A percentile compares a stretch with the other conserved stretches of the same genome.
Evolutionary conservation across 345 rosid genomes (phyloP).

Genomic region (Hevea brasiliensis): DNA sequence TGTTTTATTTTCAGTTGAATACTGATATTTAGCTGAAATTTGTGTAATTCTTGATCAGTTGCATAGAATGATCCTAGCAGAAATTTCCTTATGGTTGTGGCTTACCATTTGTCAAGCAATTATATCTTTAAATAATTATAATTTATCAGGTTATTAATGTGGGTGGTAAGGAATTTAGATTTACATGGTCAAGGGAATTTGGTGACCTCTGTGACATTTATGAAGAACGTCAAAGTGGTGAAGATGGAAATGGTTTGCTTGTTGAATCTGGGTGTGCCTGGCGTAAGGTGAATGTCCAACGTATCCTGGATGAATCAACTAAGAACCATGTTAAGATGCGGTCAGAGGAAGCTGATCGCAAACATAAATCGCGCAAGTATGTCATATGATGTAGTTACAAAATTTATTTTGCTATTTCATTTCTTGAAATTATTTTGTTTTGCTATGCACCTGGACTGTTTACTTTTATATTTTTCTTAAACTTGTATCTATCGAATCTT

Average conservation of each 20-base stretch:
- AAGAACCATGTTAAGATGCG: slow-evolving; percentile 88
- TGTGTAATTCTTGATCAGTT: slow-evolving; percentile 6
- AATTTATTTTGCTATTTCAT: not conserved
- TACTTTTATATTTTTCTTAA: not conserved
- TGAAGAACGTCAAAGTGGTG: slow-evolving; percentile 74
- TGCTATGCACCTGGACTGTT: not conserved
- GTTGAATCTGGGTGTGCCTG: slow-evolving; percentile 95
- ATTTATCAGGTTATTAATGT: slow-evolving; percentile 73
- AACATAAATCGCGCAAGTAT: slow-evolving; percentile 79
- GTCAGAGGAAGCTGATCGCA: slow-evolving; percentile 93
- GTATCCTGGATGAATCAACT: slow-evolving; percentile 85
- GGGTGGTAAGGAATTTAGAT: slow-evolving; percentile 90
- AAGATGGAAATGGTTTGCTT: slow-evolving; percentile 79
- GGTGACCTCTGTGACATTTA: slow-evolving; percentile 90
- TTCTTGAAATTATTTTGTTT: not conserved
- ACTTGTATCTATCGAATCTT: not conserved
- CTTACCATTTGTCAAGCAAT: slow-evolving; percentile 9
- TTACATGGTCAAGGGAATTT: slow-evolving; percentile 84
- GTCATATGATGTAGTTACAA: slow-evolving; percentile 15
- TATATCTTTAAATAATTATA: not conserved
- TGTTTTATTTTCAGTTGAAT: not conserved
- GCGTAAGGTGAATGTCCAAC: slow-evolving; percentile 88
- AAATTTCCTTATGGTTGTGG: not conserved
- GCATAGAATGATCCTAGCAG: not conserved
- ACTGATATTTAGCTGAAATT: slow-evolving; percentile 4